phyloP scores from a whole-genome alignment of 2,329 filamentous ascomycete genomes.

The Bipolaris bicolor region DNA sequence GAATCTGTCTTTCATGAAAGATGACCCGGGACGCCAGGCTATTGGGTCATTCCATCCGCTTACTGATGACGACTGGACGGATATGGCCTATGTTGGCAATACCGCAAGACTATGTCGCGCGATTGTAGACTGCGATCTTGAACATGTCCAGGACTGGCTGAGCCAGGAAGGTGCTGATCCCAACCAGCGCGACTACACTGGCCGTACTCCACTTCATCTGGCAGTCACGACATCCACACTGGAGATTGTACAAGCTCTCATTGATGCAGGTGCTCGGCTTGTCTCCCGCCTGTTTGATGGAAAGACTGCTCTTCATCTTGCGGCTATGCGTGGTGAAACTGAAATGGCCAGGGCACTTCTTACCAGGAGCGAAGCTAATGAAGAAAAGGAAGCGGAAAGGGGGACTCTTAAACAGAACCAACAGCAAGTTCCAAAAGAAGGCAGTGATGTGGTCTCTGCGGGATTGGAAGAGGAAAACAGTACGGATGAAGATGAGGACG shows the following conservation, averaged over 20 bases:
- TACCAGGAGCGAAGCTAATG: slow-evolving; percentile 74
- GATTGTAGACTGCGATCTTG: slow-evolving; percentile 75
- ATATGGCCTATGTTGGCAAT: slow-evolving; percentile 87
- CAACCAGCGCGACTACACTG: slow-evolving; percentile 66
- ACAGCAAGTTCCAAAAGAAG: not conserved
- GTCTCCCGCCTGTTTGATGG: slow-evolving; percentile 79
- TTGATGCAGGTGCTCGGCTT: slow-evolving; percentile 74
- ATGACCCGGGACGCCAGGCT: slow-evolving; percentile 79
- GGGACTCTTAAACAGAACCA: slow-evolving; percentile 48
- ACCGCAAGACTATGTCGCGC: slow-evolving; percentile 79
- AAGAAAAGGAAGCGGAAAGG: slow-evolving; percentile 69
- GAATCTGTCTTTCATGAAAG: slow-evolving; percentile 73
- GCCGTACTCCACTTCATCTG: slow-evolving; percentile 78
- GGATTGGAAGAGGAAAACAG: slow-evolving; percentile 44
- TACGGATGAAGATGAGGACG: slow-evolving; percentile 56
- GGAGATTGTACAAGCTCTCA: slow-evolving; percentile 72
- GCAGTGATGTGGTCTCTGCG: not conserved
- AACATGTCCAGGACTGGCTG: slow-evolving; percentile 73
- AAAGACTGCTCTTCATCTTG: slow-evolving; percentile 80
- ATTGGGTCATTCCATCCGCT: slow-evolving; percentile 79
- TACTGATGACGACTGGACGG: slow-evolving; percentile 83
- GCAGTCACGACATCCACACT: slow-evolving; percentile 72
- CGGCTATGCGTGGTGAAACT: slow-evolving; percentile 70
- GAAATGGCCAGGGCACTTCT: slow-evolving; percentile 76
- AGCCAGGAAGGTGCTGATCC: slow-evolving; percentile 71